A percentile compares a stretch with the other conserved stretches of the same genome.
phyloP scores from a whole-genome alignment of 2,329 filamentous ascomycete species.

The Gnomoniopsis smithogilvyi region DNA sequence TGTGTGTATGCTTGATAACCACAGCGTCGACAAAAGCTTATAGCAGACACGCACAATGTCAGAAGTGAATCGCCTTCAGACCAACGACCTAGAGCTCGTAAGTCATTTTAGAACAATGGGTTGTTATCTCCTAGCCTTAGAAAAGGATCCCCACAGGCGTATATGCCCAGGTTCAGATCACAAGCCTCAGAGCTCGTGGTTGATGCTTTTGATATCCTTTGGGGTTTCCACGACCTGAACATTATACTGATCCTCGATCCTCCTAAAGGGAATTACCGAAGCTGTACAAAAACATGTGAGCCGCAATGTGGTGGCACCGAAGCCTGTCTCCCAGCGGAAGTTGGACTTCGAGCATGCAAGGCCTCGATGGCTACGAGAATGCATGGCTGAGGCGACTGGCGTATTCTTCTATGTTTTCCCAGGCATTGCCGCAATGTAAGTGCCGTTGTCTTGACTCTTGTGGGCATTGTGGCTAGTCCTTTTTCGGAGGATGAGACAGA shows the following conservation, averaged over 20 bases:
- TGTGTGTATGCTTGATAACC: not conserved
- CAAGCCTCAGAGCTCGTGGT: too few relatives aligned
- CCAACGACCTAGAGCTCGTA: conserved; percentile 36
- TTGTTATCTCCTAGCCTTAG: too few relatives aligned
- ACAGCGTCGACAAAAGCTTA: not conserved
- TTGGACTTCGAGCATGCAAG: conserved; percentile 52
- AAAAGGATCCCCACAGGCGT: too few relatives aligned
- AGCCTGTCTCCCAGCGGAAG: conserved; percentile 49
- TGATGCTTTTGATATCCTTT: too few relatives aligned
- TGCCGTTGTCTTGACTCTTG: not conserved
- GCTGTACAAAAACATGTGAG: conserved; percentile 47
- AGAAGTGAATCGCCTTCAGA: conserved; percentile 11
- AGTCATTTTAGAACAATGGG: too few relatives aligned
- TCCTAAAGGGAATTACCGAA: conserved; percentile 42
- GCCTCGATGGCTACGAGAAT: conserved; percentile 52
- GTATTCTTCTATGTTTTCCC: conserved; percentile 55
- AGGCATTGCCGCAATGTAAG: conserved; percentile 46
- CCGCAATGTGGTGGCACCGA: conserved; percentile 45
- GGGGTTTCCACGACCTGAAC: too few relatives aligned
- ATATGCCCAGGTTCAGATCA: too few relatives aligned
- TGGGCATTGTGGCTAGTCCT: not conserved
- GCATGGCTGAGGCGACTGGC: conserved; percentile 53
- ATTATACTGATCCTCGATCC: too few relatives aligned
- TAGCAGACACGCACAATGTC: not conserved
- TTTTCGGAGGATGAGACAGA: too few relatives aligned